These are phyloP conservation scores for Collariella sp. DNA, from an alignment of 495 filamentous ascomycete species.

Conservation along the genomic window DNA sequence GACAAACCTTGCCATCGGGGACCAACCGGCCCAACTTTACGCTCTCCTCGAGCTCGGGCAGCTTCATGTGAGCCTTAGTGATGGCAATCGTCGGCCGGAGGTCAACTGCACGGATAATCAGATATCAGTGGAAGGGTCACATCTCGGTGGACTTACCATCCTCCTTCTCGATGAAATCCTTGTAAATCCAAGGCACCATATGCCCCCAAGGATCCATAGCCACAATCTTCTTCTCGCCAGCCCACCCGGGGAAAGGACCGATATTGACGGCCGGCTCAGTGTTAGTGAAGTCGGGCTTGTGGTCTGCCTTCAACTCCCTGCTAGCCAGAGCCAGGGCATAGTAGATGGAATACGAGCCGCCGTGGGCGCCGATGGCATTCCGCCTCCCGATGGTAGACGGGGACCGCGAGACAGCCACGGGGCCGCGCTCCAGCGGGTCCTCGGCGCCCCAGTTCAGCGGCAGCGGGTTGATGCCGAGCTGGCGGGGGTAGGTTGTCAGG, in stretches of 20 bases:
- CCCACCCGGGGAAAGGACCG: constrained; percentile 83
- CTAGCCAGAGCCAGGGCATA: constrained; percentile 89
- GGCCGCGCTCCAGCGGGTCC: constrained; percentile 67
- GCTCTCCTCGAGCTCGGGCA: constrained; percentile 86
- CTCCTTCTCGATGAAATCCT: constrained; percentile 57
- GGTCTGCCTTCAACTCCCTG: constrained; percentile 74
- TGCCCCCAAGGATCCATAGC: constrained; percentile 96
- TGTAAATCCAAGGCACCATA: constrained; percentile 72
- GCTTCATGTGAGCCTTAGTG: constrained; percentile 92
- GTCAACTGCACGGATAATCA: constrained; percentile 47
- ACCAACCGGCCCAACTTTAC: constrained; percentile 69
- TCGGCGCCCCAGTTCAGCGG: constrained; percentile 79
- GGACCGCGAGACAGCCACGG: constrained; percentile 80
- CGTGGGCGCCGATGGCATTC: constrained; percentile 79
- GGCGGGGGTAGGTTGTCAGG: constrained; percentile 86
- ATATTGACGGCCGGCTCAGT: constrained; percentile 84
- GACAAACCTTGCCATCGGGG: constrained; percentile 84
- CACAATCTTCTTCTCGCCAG: constrained; percentile 88
- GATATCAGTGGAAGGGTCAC: not conserved
- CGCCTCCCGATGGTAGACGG: constrained; percentile 69
- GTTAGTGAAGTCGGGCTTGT: constrained; percentile 87
- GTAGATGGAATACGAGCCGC: constrained; percentile 96
- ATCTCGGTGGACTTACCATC: constrained; percentile 31
- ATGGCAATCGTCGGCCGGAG: constrained; percentile 91
- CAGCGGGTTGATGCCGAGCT: constrained; percentile 86